These are phyloP conservation scores for Diaporthe citrichinensis DNA, from an alignment of 2,329 filamentous ascomycete species.

Conservation along the genomic window DNA sequence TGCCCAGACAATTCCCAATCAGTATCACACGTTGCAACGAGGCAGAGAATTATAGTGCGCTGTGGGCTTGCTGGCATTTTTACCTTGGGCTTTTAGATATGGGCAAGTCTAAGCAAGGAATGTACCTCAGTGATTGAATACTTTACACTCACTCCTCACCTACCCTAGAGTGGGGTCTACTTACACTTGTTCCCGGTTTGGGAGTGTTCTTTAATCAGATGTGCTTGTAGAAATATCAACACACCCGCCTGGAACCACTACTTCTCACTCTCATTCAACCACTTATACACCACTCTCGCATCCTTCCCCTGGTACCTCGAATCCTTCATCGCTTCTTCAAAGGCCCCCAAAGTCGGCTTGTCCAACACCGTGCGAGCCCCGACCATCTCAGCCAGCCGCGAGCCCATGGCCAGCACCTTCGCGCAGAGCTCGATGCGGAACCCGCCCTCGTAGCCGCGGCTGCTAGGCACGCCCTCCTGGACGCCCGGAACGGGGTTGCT, in stretches of 20 bases:
- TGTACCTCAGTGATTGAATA: too few species aligned
- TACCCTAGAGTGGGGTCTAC: too few species aligned
- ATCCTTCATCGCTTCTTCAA: constrained; percentile 49
- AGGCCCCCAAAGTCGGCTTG: constrained; percentile 47
- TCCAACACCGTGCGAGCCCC: constrained; percentile 50
- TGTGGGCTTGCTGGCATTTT: too few species aligned
- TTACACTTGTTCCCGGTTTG: too few species aligned
- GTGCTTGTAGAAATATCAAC: not conserved
- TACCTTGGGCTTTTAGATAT: too few species aligned
- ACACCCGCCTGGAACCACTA: not conserved
- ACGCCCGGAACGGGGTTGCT: constrained; percentile 52
- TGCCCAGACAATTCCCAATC: too few species aligned
- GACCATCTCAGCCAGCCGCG: constrained; percentile 46
- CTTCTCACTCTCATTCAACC: constrained; percentile 47
- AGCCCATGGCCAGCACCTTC: constrained; percentile 50
- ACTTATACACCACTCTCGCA: constrained; percentile 52
- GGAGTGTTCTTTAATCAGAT: too few species aligned
- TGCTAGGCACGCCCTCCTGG: constrained; percentile 48
- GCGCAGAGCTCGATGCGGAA: constrained; percentile 51
- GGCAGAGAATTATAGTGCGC: too few species aligned
- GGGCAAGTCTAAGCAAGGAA: too few species aligned
- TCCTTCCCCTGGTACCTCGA: constrained; percentile 50
- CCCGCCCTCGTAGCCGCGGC: constrained; percentile 49
- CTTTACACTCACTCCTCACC: too few species aligned
- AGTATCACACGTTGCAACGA: too few species aligned